A percentile compares a stretch with the other conserved stretches of the same genome.
Conservation (phyloP, 805 yeast species). For the Soucietia sequanensis region DNA sequence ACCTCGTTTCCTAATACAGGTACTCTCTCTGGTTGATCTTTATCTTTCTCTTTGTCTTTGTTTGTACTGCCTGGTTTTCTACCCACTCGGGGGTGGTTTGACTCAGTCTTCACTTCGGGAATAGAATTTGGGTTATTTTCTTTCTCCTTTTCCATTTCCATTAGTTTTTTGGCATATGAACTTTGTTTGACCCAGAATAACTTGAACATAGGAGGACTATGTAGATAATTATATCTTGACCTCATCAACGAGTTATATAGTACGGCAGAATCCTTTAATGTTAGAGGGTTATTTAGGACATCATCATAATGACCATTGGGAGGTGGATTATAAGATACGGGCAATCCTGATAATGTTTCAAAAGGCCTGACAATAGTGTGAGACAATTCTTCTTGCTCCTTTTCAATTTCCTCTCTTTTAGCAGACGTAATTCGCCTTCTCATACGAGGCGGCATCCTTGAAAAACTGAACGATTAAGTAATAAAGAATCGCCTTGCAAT, state of each 20-base stretch:
- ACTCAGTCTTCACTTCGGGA: no score
- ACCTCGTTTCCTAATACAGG: slow-evolving; percentile 39
- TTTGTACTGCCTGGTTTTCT: slow-evolving; percentile 5
- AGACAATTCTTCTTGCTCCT: slow-evolving; percentile 37
- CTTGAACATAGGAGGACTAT: slow-evolving; percentile 69
- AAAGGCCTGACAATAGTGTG: slow-evolving; percentile 55
- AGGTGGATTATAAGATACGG: slow-evolving; percentile 64
- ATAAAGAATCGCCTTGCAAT: no score
- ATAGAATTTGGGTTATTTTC: slow-evolving; percentile 28
- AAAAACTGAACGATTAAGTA: no score
- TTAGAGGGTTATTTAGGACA: slow-evolving; percentile 61
- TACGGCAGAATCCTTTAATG: slow-evolving; percentile 71
- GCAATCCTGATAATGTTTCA: slow-evolving; percentile 61
- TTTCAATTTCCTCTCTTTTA: slow-evolving; percentile 40
- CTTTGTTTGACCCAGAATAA: slow-evolving; percentile 78
- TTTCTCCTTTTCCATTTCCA: slow-evolving; percentile 31
- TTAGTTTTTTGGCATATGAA: slow-evolving; percentile 47
- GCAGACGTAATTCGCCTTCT: slow-evolving; percentile 45
- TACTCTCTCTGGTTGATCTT: slow-evolving; percentile 13
- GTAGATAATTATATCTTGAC: slow-evolving; percentile 59
- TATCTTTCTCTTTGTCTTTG: background rate
- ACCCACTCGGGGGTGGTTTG: slow-evolving; percentile 14
- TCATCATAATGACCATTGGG: slow-evolving; percentile 51
- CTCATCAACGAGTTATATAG: slow-evolving; percentile 67
- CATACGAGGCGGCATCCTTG: slow-evolving; percentile 46